phyloP scores from a whole-genome alignment of 2,329 filamentous ascomycete genomes.

The Penicillium italicum region DNA sequence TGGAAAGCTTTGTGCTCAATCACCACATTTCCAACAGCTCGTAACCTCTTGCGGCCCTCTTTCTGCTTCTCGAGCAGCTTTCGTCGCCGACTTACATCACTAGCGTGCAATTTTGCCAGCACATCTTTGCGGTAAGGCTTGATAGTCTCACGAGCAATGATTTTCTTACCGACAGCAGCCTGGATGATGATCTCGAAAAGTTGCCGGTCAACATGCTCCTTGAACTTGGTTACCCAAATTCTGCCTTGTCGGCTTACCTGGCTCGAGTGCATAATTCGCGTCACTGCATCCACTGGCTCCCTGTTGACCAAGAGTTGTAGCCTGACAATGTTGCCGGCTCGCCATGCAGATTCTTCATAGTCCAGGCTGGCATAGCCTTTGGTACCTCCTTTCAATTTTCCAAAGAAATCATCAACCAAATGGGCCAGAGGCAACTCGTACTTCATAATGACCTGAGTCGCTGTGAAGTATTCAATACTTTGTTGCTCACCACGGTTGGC shows the following conservation, averaged over 20 bases:
- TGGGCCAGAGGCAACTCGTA: constrained; percentile 86
- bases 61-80: constrained; percentile 97
- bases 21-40: constrained; percentile 76
- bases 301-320: constrained; percentile 93
- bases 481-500: constrained; percentile 81
- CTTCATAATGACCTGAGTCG: constrained; percentile 88
- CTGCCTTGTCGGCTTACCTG: constrained; percentile 78
- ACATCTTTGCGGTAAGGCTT: constrained; percentile 98
- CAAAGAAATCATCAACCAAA: constrained; percentile 94
- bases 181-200: constrained; percentile 98
- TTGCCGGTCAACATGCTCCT: constrained; percentile 91
- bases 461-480: constrained; percentile 84
- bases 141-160: constrained; percentile 88
- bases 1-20: constrained; percentile 97
- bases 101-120: constrained; percentile 84
- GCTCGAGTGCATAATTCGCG: constrained; percentile 79
- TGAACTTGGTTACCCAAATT: constrained; percentile 92
- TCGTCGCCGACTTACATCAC: constrained; percentile 73
- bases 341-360: constrained; percentile 93
- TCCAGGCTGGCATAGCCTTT: constrained; percentile 96
- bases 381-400: constrained; percentile 87
- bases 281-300: constrained; percentile 85
- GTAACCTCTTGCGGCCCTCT: constrained; percentile 82
- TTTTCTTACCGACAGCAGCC: constrained; percentile 73
- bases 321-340: constrained; percentile 74